A percentile compares a stretch with the other conserved stretches of the same genome.
Evolutionary conservation across 2,329 filamentous ascomycete species (phyloP).

Genomic region (Pestalotiopsis sp.): DNA sequence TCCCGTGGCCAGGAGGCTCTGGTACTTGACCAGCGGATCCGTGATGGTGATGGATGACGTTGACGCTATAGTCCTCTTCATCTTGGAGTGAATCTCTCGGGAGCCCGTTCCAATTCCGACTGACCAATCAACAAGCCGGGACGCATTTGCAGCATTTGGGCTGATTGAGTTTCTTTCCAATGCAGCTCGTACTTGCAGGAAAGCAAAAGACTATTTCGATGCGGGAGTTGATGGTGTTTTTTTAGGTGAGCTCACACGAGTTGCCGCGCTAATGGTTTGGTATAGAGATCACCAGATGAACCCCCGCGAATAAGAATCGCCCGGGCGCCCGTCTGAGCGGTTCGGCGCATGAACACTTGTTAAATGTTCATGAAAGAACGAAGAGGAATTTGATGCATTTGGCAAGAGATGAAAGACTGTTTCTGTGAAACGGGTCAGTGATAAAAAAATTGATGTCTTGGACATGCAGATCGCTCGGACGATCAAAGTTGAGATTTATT

Average conservation of each 20-base stretch:
- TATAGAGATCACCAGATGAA: not conserved
- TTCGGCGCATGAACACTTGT: not conserved
- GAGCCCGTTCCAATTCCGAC: not conserved
- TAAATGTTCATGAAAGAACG: not conserved
- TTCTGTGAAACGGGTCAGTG: not conserved
- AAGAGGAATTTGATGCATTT: not conserved
- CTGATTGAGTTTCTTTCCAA: not conserved
- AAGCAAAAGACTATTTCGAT: not conserved
- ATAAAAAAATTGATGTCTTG: not conserved
- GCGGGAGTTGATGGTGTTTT: not conserved
- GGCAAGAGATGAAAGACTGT: not conserved
- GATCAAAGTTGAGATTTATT: not conserved
- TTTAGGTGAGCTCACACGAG: not conserved
- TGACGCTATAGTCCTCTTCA: slow-evolving; percentile 41
- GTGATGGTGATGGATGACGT: slow-evolving; percentile 58
- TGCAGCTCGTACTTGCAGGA: not conserved
- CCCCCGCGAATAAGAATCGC: not conserved
- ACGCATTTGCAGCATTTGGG: not conserved
- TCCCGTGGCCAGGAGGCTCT: slow-evolving; percentile 68
- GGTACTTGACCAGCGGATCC: slow-evolving; percentile 78
- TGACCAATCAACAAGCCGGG: not conserved
- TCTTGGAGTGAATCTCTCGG: slow-evolving; percentile 18
- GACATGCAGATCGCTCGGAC: not conserved
- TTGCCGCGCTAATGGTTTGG: not conserved
- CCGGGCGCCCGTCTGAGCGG: not conserved